Evolutionary conservation across 441 rosid genomes (phyloP), one percentile per base, ranked within the genome.

Genomic region (Populus hybrid): DNA sequence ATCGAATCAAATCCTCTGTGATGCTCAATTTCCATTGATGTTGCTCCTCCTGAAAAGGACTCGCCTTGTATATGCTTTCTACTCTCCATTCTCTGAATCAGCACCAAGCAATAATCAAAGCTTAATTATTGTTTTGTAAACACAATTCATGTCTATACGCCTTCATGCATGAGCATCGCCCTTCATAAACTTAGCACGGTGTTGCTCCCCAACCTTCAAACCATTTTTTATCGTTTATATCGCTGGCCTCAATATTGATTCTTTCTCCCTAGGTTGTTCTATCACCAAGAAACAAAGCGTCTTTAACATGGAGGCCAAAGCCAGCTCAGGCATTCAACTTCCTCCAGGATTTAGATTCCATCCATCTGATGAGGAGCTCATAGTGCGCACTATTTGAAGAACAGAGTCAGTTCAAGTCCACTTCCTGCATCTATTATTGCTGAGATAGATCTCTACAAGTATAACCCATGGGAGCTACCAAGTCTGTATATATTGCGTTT

Each of bases 291-390:
- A 78, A 46, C 54, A 73, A 70, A 70, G 73, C 70, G 57, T 68
- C 35, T 32, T 66, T 82, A 70, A 76, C 77, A 83, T 81, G 86
- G 84, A 87, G 69, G 68, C 66, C 34, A 70, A 73, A 61, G 63
- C 85, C 34, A 30, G 76, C 74, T 72, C 80, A 40, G 79, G 76
- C 4, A 46, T 84, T 75, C 78, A 77, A 59, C 78, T 87, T 42
- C 93, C 93, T 67, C 90, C 89, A 1, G 91, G 91, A 63, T 90
- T 90, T 81, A 83, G 91, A 81, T 90, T 88, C 71, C 90, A 87
- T 81, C 90, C 93, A 30, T 87, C 93, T 2, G 93, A 86, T 66
- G 88, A 88, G 81, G 93, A 88, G 75, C 90, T 90, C 72, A 86
- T 88, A 24, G 74, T 82, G 26, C 81, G 26, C 81, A 86, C 82